Conservation (phyloP, 306 rosid species). For the Quercus parvula region DNA sequence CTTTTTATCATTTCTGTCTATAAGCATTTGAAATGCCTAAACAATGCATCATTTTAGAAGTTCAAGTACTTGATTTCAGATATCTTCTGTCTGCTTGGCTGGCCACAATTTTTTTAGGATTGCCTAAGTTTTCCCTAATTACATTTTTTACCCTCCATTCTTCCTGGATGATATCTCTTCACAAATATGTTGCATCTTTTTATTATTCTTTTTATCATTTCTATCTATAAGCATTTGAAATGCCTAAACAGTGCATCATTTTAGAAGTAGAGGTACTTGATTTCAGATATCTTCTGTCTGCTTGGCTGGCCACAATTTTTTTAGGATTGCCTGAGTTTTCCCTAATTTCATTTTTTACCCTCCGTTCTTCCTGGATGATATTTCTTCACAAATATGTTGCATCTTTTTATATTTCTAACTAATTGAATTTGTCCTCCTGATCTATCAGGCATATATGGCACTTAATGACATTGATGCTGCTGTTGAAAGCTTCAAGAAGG, state of each 20-base stretch:
- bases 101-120: not conserved
- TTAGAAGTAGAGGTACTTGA: not conserved
- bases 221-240: not conserved
- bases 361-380: constrained; percentile 4
- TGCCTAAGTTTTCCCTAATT: not conserved
- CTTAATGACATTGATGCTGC: constrained; percentile 88
- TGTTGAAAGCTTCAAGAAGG: constrained; percentile 76
- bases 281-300: not conserved
- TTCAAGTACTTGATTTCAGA: not conserved
- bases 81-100: not conserved
- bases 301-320: not conserved
- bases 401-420: constrained; percentile 11
- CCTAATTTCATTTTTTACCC: not conserved
- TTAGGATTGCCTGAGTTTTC: not conserved
- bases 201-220: not conserved
- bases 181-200: not conserved
- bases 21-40: not conserved
- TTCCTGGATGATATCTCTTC: constrained; percentile 5
- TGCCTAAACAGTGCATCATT: not conserved
- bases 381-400: constrained; percentile 1
- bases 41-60: not conserved
- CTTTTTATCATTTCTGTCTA: not conserved
- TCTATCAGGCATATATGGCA: constrained; percentile 66
- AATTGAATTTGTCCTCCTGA: constrained; percentile 8
- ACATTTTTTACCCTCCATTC: not conserved